A percentile compares a stretch with the other conserved stretches of the same genome.
These are phyloP conservation scores for Yamadazyma songkhlaensis DNA, from an alignment of 1,139 yeast genomes.

Conservation along the genomic window DNA sequence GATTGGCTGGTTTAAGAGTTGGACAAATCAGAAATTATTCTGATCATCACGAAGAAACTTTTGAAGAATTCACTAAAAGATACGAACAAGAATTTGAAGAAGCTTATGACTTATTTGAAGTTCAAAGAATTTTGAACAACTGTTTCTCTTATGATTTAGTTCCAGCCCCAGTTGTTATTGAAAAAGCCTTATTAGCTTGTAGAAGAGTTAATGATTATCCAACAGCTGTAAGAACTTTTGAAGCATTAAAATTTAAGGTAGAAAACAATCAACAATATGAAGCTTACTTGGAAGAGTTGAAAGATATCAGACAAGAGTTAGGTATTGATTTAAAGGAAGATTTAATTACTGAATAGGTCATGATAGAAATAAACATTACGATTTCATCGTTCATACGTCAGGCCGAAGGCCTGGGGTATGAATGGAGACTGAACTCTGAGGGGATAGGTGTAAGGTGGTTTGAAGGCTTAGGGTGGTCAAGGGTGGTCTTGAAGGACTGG, in stretches of 20 bases:
- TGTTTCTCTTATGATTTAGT: slow-evolving; percentile 98
- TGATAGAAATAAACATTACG: not conserved
- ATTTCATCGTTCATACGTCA: too few relatives aligned
- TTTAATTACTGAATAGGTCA: slow-evolving; percentile 44
- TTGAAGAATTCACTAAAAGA: slow-evolving; percentile 90
- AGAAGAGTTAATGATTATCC: slow-evolving; percentile 99
- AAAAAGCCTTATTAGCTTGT: slow-evolving; percentile 95
- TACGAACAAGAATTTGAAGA: slow-evolving; percentile 96
- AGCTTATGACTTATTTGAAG: slow-evolving; percentile 97
- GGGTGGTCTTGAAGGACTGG: too few relatives aligned
- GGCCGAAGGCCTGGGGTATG: too few relatives aligned
- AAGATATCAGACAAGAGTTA: slow-evolving; percentile 86
- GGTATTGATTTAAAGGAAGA: slow-evolving; percentile 95
- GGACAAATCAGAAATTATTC: slow-evolving; percentile 56
- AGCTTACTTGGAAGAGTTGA: slow-evolving; percentile 93
- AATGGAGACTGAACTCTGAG: too few relatives aligned
- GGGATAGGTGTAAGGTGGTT: too few relatives aligned
- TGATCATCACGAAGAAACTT: slow-evolving; percentile 82
- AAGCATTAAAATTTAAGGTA: slow-evolving; percentile 91
- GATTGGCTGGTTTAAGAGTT: slow-evolving; percentile 11
- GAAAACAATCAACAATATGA: slow-evolving; percentile 91
- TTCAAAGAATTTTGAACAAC: slow-evolving; percentile 84
- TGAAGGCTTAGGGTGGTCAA: too few relatives aligned
- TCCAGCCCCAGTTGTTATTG: slow-evolving; percentile 95
- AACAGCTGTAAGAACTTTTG: slow-evolving; percentile 97